Conservation (phyloP, 2,329 filamentous ascomycete species). For the Hypocreales sp. region DNA sequence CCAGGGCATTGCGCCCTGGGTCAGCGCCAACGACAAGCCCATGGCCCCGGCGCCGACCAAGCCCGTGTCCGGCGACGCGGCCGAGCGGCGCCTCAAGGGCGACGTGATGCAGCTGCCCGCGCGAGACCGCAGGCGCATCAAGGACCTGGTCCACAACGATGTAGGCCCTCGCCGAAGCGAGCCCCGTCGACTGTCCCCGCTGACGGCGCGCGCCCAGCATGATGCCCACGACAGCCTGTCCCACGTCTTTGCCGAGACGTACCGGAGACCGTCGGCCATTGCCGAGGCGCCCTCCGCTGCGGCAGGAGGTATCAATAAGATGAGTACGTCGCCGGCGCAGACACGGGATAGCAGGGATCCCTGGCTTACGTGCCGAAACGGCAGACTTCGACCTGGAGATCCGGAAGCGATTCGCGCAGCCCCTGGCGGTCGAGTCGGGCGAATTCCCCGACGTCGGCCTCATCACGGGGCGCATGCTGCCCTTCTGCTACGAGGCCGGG, state of each 20-base stretch:
- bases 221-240: conserved; percentile 39
- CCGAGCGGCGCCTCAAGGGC: conserved; percentile 49
- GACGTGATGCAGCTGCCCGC: conserved; percentile 58
- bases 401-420: conserved; percentile 47
- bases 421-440: conserved; percentile 50
- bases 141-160: conserved; percentile 46
- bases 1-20: conserved; percentile 52
- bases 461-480: conserved; percentile 50
- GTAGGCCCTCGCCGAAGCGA: conserved; percentile 16
- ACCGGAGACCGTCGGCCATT: conserved; percentile 26
- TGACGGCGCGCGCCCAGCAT: conserved; percentile 21
- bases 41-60: conserved; percentile 40
- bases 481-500: conserved; percentile 52
- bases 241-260: conserved; percentile 34
- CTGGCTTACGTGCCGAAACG: too few relatives aligned
- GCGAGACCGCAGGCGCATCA: conserved; percentile 49
- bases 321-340: conserved; percentile 54
- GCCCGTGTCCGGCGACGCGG: conserved; percentile 47
- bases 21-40: conserved; percentile 56
- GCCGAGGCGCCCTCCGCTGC: conserved; percentile 54
- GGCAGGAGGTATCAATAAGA: conserved; percentile 56
- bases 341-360: too few relatives aligned
- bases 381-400: conserved; percentile 52
- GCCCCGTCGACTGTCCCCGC: neutral
- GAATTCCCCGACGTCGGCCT: conserved; percentile 52